Evolutionary conservation across 805 yeast species (phyloP), one percentile per base, ranked within the genome.

Genomic region (Candida sanyiensis): DNA sequence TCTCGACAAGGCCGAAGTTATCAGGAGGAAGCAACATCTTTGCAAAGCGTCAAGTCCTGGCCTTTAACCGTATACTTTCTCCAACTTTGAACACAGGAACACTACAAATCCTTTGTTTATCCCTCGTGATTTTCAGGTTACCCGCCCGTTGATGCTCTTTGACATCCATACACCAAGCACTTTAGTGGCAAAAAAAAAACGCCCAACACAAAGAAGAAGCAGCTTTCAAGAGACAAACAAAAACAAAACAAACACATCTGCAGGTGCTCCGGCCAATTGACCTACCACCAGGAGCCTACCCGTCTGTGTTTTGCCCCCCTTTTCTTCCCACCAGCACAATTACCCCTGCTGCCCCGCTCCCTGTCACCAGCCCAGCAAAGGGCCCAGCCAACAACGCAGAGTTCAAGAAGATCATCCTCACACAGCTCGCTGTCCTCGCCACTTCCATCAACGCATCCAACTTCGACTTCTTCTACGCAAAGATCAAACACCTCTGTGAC

Each of bases 21-120:
- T 87, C 90, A 1, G 98, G 97, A 2, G 96, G 95, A 1, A 89
- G 85, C 23, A 88, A 67, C 96, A 88, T 87, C 11, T 7, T n/a
- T 15, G 19, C n/a, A n/a, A n/a, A n/a, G n/a, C n/a, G n/a, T n/a
- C n/a, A n/a, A n/a, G n/a, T n/a, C n/a, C n/a, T n/a, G n/a, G n/a
- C n/a, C n/a, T n/a, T n/a, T n/a, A n/a, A n/a, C n/a, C n/a, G n/a
- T n/a, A n/a, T n/a, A n/a, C n/a, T n/a, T n/a, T n/a, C n/a, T n/a
- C n/a, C n/a, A n/a, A n/a, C n/a, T n/a, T n/a, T n/a, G n/a, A n/a
- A n/a, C n/a, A n/a, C n/a, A n/a, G n/a, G n/a, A n/a, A n/a, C n/a
- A n/a, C n/a, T n/a, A n/a, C n/a, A n/a, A n/a, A n/a, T n/a, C n/a
- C n/a, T n/a, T n/a, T n/a, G n/a, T n/a, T n/a, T n/a, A n/a, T n/a